Evolutionary conservation across 2,329 filamentous ascomycete species (phyloP), one percentile per base, ranked within the genome.

Genomic region (Xenoacremonium recifei): DNA sequence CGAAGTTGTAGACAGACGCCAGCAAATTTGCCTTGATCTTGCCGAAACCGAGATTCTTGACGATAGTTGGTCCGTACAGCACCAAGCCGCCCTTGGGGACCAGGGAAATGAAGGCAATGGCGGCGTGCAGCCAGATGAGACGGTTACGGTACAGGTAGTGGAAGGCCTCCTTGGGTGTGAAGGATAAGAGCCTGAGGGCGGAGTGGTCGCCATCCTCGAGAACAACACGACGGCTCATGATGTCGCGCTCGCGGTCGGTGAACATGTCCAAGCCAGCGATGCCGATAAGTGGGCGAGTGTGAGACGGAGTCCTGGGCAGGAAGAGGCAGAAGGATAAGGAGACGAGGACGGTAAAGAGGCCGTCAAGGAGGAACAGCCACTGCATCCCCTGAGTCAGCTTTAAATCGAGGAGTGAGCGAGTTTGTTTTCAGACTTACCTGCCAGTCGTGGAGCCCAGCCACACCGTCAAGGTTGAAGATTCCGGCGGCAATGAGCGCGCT

Each of bases 11-110:
- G 15, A 51, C 49, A 7, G 49, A 47, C 15, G 44, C 39, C 12
- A 51, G 21, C 11, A 37, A 39, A 19, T 41, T 51, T 2, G 49
- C 44, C n/a, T 40, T 43, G 13, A 49, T 37, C 10, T 37, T 20
- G 12, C 35, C 40, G 41, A 51, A 51, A 1, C 47, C 49, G 35
- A 50, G 11, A 17, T 41, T 50, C 40, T 50, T 52, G 15, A 52
- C 47, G 12, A 50, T 43, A 2, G 42, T 44, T 3, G 47, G 47
- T 4, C 36, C 47, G 12, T 50, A 50, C 12, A 38, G 42, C 10
- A 31, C 37, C 10, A 52, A 23, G 5, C 47, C 40, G 25, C 40
- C 36, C n/a, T 48, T 50, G 19, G 45, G 45, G 4, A 40, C 34
- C 17, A 52, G 36, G 6, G 49, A 40, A 13, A 52, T 40, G 4